A percentile compares a stretch with the other conserved stretches of the same genome.
These are phyloP conservation scores for Russula vinacea DNA, from an alignment of 768 basidiomycete species.

Conservation along the genomic window DNA sequence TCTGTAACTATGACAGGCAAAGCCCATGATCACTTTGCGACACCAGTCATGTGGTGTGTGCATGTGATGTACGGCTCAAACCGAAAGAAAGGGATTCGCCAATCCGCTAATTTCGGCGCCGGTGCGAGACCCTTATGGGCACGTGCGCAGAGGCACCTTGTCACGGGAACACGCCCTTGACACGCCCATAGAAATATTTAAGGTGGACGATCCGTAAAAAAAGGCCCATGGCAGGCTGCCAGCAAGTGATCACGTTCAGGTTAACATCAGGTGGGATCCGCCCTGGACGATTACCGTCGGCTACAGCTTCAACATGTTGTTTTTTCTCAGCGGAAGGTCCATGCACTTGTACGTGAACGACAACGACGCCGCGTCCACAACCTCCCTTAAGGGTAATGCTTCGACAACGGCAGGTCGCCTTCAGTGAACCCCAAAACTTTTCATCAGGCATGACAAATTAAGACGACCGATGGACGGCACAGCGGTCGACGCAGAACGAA, in stretches of 20 bases:
- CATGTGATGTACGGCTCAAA: neutral
- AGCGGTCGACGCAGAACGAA: neutral
- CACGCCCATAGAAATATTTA: too few species aligned
- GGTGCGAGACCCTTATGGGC: neutral
- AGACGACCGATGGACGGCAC: too few species aligned
- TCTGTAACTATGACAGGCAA: too few species aligned
- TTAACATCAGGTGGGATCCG: neutral
- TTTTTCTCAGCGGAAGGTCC: neutral
- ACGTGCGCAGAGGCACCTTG: neutral
- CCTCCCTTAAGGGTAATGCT: too few species aligned
- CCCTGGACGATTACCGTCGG: neutral
- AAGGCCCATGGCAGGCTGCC: neutral
- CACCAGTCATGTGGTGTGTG: neutral
- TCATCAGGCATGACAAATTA: neutral
- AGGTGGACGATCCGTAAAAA: too few species aligned
- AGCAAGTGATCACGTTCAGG: neutral
- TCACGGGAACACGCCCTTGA: conserved; percentile 6
- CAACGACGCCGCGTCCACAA: too few species aligned
- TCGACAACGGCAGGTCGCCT: too few species aligned
- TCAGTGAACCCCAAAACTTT: conserved; percentile 4
- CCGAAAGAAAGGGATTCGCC: neutral
- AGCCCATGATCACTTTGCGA: too few species aligned
- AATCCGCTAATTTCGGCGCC: too few species aligned
- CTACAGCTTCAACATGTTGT: neutral
- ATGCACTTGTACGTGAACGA: neutral